Conservation (phyloP, 176 grass and related monocot genomes). For the Hsuehochloa calcarea region DNA sequence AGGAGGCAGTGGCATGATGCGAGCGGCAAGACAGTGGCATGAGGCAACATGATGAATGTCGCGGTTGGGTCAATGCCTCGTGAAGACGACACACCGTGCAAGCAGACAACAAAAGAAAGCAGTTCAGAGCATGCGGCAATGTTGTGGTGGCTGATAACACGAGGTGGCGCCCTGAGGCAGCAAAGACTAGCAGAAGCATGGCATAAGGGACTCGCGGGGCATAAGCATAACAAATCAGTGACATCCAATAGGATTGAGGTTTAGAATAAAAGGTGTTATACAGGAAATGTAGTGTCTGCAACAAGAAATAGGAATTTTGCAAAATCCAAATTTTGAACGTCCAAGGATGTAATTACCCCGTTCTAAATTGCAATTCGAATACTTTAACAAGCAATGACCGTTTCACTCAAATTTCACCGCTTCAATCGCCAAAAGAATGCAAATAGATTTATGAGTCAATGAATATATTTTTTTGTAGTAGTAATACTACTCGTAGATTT, state of each 20-base stretch:
- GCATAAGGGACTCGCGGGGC: background rate
- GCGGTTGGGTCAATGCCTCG: background rate
- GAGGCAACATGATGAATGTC: background rate
- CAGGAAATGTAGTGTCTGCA: background rate
- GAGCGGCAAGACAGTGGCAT: background rate
- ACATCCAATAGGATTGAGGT: background rate
- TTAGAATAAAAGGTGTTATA: background rate
- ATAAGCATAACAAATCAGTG: background rate
- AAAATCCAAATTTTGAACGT: background rate
- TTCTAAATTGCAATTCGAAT: slow-evolving; percentile 63
- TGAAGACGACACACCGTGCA: background rate
- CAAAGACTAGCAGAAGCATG: background rate
- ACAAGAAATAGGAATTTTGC: background rate
- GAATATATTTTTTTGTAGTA: background rate
- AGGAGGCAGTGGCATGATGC: background rate
- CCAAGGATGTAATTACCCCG: background rate
- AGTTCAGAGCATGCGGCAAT: background rate
- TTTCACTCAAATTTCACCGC: slow-evolving; percentile 52
- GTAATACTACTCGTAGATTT: background rate
- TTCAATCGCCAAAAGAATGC: slow-evolving; percentile 48
- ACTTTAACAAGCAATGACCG: slow-evolving; percentile 70
- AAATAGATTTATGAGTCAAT: background rate
- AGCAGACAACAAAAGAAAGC: background rate
- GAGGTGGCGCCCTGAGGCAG: background rate
- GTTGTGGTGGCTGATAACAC: background rate